A percentile compares a stretch with the other conserved stretches of the same genome.
These are phyloP conservation scores for Sporothrix pallida DNA, from an alignment of 2,329 filamentous ascomycete species.

Conservation along the genomic window DNA sequence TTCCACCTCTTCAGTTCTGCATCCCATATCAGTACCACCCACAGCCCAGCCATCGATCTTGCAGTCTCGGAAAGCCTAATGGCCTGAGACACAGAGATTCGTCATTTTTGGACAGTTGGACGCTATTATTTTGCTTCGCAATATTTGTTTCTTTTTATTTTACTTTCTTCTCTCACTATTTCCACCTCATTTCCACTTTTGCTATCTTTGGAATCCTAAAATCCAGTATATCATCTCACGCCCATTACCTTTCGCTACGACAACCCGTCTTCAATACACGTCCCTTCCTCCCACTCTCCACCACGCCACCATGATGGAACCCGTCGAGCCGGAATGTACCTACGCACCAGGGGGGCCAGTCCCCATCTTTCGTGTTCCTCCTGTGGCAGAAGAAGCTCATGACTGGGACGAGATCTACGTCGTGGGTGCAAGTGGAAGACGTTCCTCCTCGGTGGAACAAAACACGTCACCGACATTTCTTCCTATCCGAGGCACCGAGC, in stretches of 20 bases:
- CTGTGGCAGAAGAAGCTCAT: slow-evolving; percentile 10
- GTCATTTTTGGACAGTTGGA: not conserved
- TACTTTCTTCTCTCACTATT: not conserved
- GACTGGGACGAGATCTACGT: slow-evolving; percentile 30
- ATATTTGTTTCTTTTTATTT: not conserved
- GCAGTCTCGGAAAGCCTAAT: slow-evolving; percentile 21
- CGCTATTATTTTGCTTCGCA: not conserved
- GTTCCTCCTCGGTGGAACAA: not conserved
- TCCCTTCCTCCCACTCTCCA: not conserved
- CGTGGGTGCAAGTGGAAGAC: not conserved
- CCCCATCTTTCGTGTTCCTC: not conserved
- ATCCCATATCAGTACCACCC: not conserved
- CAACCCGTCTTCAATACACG: not conserved
- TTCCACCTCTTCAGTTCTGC: not conserved
- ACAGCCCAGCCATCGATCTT: not conserved
- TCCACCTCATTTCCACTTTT: not conserved
- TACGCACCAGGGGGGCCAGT: not conserved
- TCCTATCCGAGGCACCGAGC: not conserved
- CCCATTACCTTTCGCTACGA: not conserved
- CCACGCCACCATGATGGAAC: not conserved
- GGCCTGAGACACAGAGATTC: slow-evolving; percentile 4
- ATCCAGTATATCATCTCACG: too few species aligned
- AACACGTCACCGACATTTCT: not conserved
- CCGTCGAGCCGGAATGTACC: not conserved
- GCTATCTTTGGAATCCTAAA: not conserved